phyloP scores from a whole-genome alignment of 352 stramenopile genomes.

The Plasmopara muralis region DNA sequence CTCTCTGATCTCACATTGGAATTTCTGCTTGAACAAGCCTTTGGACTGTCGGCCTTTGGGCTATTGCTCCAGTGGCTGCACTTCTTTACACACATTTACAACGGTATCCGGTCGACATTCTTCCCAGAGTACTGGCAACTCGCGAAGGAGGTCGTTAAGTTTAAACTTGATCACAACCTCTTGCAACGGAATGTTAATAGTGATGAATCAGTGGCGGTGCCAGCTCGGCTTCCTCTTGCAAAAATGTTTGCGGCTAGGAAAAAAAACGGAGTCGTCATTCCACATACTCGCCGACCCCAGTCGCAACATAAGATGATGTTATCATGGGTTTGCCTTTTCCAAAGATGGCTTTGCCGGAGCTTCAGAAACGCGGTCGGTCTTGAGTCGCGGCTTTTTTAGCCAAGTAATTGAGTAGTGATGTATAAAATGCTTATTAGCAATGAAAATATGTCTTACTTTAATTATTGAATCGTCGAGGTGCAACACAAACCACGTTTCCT shows the following conservation, averaged over 20 bases:
- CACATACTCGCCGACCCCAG: conserved; percentile 15
- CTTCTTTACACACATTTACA: conserved; percentile 50
- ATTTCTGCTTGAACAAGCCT: conserved; percentile 57
- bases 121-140: conserved; percentile 78
- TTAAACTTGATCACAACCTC: conserved; percentile 43
- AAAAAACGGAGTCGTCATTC: conserved; percentile 32
- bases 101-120: conserved; percentile 47
- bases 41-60: conserved; percentile 49
- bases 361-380: conserved; percentile 43
- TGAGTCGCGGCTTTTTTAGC: conserved; percentile 34
- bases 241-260: conserved; percentile 9
- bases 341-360: conserved; percentile 47
- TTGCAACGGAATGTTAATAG: conserved; percentile 65
- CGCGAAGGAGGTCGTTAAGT: conserved; percentile 68
- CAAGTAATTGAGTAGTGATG: neutral
- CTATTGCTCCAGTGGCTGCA: conserved; percentile 44
- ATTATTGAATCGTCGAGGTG: conserved; percentile 4
- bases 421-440: neutral
- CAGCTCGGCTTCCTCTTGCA: conserved; percentile 14
- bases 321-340: conserved; percentile 74
- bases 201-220: conserved; percentile 40
- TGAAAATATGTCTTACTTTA: conserved; percentile 1
- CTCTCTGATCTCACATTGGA: conserved; percentile 73
- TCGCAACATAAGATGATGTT: conserved; percentile 23
- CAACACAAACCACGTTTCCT: conserved; percentile 23